Conservation (phyloP, 441 rosid genomes). For the Pelargonium cotyledonis region DNA sequence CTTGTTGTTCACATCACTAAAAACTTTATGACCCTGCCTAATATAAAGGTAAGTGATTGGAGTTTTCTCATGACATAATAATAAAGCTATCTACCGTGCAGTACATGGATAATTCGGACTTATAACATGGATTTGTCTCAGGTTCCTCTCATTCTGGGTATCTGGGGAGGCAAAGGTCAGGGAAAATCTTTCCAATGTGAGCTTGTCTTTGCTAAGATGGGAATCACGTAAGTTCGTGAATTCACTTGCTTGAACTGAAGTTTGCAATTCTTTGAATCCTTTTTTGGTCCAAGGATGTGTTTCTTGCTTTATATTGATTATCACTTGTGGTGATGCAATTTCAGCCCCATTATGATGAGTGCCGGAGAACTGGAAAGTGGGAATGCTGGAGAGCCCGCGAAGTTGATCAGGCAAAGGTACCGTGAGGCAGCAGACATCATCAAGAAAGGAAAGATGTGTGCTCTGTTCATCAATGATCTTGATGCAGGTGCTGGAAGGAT, state of each 20-base stretch:
- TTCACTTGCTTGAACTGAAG: too few relatives aligned
- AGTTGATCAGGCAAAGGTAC: slow-evolving; percentile 93
- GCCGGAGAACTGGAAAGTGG: slow-evolving; percentile 99
- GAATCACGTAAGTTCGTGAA: slow-evolving; percentile 26
- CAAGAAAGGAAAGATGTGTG: slow-evolving; percentile 94
- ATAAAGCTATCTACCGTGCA: neutral
- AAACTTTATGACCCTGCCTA: slow-evolving; percentile 32
- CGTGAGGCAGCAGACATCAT: slow-evolving; percentile 94
- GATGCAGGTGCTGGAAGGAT: slow-evolving; percentile 96
- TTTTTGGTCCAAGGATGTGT: too few relatives aligned
- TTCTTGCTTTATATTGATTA: too few relatives aligned
- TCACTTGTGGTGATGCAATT: too few relatives aligned
- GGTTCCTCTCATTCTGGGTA: slow-evolving; percentile 35
- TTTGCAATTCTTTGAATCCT: too few relatives aligned
- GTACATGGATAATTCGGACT: neutral
- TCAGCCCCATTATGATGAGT: slow-evolving; percentile 98
- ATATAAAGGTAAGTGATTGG: slow-evolving; percentile 23
- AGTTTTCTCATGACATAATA: neutral
- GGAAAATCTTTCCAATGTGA: slow-evolving; percentile 39
- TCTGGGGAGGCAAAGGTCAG: slow-evolving; percentile 41
- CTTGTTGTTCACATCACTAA: slow-evolving; percentile 27
- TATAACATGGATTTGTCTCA: neutral
- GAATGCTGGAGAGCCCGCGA: slow-evolving; percentile 94
- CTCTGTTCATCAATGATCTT: slow-evolving; percentile 94
- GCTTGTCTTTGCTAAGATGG: slow-evolving; percentile 36